Conservation (phyloP, 139 green algal species). For the Limnomonas spitsbergensis region DNA sequence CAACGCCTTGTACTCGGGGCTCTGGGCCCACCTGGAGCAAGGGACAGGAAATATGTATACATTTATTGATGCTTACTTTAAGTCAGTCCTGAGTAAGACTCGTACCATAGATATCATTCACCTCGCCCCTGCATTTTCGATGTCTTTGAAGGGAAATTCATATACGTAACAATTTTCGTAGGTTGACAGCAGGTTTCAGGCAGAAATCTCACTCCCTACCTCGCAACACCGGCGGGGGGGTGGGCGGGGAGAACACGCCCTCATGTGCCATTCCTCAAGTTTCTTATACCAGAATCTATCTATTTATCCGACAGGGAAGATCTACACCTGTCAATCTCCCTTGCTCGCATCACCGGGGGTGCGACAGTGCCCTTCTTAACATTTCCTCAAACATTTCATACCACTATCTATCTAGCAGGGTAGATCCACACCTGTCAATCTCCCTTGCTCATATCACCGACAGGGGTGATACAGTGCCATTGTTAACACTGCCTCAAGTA, state of each 20-base stretch:
- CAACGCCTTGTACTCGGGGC: conserved; percentile 53
- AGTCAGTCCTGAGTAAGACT: too few relatives aligned
- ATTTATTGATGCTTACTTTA: not conserved
- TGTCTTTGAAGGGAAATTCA: not conserved
- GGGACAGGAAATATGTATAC: not conserved
- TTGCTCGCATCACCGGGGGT: conserved; percentile 85
- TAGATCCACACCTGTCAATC: conserved; percentile 76
- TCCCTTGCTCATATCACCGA: conserved; percentile 83
- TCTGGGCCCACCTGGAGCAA: conserved; percentile 38
- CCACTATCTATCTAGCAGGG: too few relatives aligned
- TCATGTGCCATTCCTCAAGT: too few relatives aligned
- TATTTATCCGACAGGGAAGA: too few relatives aligned
- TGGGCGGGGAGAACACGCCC: conserved; percentile 76
- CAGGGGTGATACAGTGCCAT: conserved; percentile 81
- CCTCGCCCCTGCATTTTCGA: too few relatives aligned
- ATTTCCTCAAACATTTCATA: too few relatives aligned
- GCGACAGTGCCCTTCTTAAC: conserved; percentile 72
- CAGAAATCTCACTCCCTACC: too few relatives aligned
- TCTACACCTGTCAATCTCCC: conserved; percentile 81
- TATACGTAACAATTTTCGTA: not conserved
- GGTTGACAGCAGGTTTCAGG: too few relatives aligned
- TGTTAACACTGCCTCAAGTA: too few relatives aligned
- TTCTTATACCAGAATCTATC: too few relatives aligned
- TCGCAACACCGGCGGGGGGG: conserved; percentile 87
- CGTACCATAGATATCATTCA: too few relatives aligned